A percentile compares a stretch with the other conserved stretches of the same genome.
These are phyloP conservation scores for Botrytis fabae DNA, from an alignment of 2,329 filamentous ascomycete genomes.

Conservation along the genomic window DNA sequence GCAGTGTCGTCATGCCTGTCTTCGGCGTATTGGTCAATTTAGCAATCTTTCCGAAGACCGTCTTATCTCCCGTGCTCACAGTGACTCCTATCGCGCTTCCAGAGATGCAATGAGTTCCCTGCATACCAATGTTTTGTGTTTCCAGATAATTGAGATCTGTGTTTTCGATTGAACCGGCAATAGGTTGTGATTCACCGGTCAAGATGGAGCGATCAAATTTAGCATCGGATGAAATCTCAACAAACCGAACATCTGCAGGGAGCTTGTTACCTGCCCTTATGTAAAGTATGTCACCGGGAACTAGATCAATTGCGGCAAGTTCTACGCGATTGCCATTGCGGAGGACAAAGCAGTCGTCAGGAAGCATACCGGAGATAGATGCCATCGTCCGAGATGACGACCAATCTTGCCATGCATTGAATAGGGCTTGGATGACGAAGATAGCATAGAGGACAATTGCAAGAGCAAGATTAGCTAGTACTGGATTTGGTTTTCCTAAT, in stretches of 20 bases:
- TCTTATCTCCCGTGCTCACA: constrained; percentile 68
- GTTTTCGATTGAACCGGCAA: constrained; percentile 60
- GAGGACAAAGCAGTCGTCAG: constrained; percentile 65
- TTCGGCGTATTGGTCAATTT: constrained; percentile 68
- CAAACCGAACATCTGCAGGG: constrained; percentile 70
- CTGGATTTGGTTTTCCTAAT: constrained; percentile 64
- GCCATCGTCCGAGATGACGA: constrained; percentile 73
- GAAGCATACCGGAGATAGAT: constrained; percentile 75
- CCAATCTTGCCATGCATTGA: constrained; percentile 72
- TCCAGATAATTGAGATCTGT: constrained; percentile 74
- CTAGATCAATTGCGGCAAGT: constrained; percentile 58
- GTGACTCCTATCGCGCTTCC: constrained; percentile 67
- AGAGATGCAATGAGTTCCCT: constrained; percentile 73
- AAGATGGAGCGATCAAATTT: constrained; percentile 72
- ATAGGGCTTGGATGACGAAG: constrained; percentile 66
- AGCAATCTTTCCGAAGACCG: constrained; percentile 74
- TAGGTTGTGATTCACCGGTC: constrained; percentile 67
- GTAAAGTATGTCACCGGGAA: constrained; percentile 68
- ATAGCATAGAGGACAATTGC: constrained; percentile 71
- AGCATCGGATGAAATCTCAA: constrained; percentile 67
- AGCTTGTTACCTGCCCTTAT: constrained; percentile 72
- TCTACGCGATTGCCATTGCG: constrained; percentile 55
- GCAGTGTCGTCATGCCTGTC: constrained; percentile 64
- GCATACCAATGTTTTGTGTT: constrained; percentile 72
- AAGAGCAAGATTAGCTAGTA: constrained; percentile 67